These are phyloP conservation scores for Lentinus brumalis DNA, from an alignment of 768 basidiomycete species.

Conservation along the genomic window DNA sequence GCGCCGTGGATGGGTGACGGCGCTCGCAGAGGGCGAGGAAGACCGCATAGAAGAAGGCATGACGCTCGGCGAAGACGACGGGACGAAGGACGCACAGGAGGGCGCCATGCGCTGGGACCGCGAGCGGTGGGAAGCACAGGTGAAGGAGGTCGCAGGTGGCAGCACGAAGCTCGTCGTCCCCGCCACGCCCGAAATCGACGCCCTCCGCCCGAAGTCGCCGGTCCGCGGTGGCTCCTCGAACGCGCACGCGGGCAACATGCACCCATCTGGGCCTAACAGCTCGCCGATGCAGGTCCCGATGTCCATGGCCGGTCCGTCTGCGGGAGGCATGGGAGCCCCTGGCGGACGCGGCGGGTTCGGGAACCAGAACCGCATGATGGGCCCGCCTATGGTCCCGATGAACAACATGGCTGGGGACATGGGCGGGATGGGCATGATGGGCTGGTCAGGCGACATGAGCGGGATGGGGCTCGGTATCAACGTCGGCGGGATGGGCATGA, in stretches of 20 bases:
- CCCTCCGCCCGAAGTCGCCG: slow-evolving; percentile 84
- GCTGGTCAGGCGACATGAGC: slow-evolving; percentile 11
- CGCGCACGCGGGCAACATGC: slow-evolving; percentile 29
- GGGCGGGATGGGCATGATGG: slow-evolving; percentile 35
- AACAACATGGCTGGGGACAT: slow-evolving; percentile 29
- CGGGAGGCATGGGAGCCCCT: slow-evolving; percentile 7
- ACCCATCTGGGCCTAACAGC: slow-evolving; percentile 35
- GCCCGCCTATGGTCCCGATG: slow-evolving; percentile 46
- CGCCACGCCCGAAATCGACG: slow-evolving; percentile 76
- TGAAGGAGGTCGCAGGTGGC: slow-evolving; percentile 55
- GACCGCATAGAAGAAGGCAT: slow-evolving; percentile 44
- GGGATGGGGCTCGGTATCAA: slow-evolving; percentile 4
- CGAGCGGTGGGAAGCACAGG: slow-evolving; percentile 65
- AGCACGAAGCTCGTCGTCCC: slow-evolving; percentile 66
- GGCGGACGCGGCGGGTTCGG: slow-evolving; percentile 24
- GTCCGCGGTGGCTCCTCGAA: slow-evolving; percentile 43
- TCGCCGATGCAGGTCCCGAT: slow-evolving; percentile 36
- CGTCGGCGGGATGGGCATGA: slow-evolving; percentile 14
- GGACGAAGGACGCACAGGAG: slow-evolving; percentile 18
- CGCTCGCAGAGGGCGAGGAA: slow-evolving; percentile 66
- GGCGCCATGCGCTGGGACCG: slow-evolving; percentile 56
- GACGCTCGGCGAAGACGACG: slow-evolving; percentile 31
- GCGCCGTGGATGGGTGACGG: slow-evolving; percentile 92
- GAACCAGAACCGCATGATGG: slow-evolving; percentile 30
- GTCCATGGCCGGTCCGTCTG: slow-evolving; percentile 14